Percentiles rank a stretch among this genome's conserved stretches.
Conservation (phyloP, 768 basidiomycete genomes). For the Agrocybe pediades region DNA sequence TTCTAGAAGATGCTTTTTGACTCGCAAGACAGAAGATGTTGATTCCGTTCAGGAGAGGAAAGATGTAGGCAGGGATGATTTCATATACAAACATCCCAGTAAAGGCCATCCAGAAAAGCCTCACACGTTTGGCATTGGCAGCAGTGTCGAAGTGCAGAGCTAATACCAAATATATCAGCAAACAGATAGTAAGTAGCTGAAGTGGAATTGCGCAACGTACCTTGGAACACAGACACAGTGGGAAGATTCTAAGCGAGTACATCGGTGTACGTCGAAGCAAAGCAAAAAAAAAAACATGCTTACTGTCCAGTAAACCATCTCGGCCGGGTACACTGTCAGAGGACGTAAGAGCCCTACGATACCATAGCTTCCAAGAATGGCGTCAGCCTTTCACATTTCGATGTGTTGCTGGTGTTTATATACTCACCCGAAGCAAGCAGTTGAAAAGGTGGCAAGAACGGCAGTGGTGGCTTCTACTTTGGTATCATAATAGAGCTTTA, state of each 20-base stretch:
- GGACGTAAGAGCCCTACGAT: slow-evolving; percentile 61
- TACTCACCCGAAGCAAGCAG: slow-evolving; percentile 60
- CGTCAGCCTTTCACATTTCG: not conserved
- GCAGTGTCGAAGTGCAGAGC: slow-evolving; percentile 50
- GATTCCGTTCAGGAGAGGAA: slow-evolving; percentile 64
- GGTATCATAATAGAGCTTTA: slow-evolving; percentile 60
- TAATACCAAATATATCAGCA: slow-evolving; percentile 19
- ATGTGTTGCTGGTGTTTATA: not conserved
- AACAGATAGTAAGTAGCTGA: not conserved
- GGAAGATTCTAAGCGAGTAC: slow-evolving; percentile 45
- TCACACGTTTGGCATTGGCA: slow-evolving; percentile 48
- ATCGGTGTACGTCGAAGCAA: not conserved
- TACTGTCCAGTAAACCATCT: slow-evolving; percentile 64
- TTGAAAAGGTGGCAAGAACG: slow-evolving; percentile 63
- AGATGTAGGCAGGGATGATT: slow-evolving; percentile 57
- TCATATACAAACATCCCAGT: slow-evolving; percentile 55
- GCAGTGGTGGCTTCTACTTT: slow-evolving; percentile 56
- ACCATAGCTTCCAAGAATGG: slow-evolving; percentile 44
- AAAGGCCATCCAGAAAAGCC: slow-evolving; percentile 54
- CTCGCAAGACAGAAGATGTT: slow-evolving; percentile 63
- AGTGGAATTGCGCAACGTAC: slow-evolving; percentile 22
- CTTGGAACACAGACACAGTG: slow-evolving; percentile 62
- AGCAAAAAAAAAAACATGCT: slow-evolving; percentile 15
- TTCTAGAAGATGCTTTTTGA: slow-evolving; percentile 42
- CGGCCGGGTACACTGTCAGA: slow-evolving; percentile 60